phyloP scores from a whole-genome alignment of 352 stramenopile species.

The Phytophthora nicotianae region DNA sequence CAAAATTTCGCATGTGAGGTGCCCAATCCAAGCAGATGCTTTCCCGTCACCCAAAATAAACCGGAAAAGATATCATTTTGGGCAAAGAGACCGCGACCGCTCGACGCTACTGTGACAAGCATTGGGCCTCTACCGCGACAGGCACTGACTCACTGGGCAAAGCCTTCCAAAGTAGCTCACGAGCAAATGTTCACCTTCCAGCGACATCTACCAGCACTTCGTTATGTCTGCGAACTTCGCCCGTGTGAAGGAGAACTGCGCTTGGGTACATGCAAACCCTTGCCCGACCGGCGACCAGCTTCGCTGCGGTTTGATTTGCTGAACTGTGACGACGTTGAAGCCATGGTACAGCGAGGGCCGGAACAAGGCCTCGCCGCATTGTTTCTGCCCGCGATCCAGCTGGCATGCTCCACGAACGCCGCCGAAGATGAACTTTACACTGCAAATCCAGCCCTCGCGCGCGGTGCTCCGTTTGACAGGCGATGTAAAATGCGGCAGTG shows the following conservation, averaged over 20 bases:
- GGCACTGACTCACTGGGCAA: background rate
- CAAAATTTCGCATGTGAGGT: constrained; percentile 23
- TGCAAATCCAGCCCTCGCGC: background rate
- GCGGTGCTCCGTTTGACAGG: background rate
- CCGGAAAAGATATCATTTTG: constrained; percentile 17
- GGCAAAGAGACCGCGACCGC: too few relatives aligned
- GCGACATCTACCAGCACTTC: too few relatives aligned
- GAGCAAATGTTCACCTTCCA: too few relatives aligned
- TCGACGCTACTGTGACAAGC: background rate
- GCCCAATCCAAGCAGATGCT: constrained; percentile 16
- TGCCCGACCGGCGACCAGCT: background rate
- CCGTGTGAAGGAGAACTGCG: background rate
- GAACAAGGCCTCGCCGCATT: constrained; percentile 10
- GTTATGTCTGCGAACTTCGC: constrained; percentile 2
- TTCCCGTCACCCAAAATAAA: constrained; percentile 24
- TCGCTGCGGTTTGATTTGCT: too few relatives aligned
- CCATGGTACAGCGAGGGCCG: background rate
- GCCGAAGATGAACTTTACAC: background rate
- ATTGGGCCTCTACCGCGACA: background rate
- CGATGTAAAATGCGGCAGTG: background rate
- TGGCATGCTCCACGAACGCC: background rate
- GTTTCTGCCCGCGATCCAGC: constrained; percentile 1
- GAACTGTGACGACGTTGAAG: constrained; percentile 5
- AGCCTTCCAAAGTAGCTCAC: background rate
- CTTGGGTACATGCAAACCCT: constrained; percentile 2